Evolutionary conservation across 129 eudicot genomes (phyloP).

Genomic region (Saposhnikovia divaricata): DNA sequence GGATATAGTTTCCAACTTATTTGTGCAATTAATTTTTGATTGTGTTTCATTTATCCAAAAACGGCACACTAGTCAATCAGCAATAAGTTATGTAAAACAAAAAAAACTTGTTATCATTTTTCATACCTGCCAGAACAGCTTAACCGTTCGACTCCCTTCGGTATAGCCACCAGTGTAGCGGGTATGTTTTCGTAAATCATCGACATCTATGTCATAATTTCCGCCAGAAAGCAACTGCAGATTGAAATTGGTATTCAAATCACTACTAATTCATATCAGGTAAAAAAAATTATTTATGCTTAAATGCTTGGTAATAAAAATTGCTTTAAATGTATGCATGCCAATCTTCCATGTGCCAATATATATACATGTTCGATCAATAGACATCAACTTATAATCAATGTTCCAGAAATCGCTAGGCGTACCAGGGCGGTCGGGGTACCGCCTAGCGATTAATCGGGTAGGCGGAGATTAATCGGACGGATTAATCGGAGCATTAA

Average conservation of each 20-base stretch:
- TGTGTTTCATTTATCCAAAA: neutral
- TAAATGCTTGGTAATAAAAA: neutral
- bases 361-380: too few relatives aligned
- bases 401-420: too few relatives aligned
- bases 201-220: constrained; percentile 81
- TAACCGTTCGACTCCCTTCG: constrained; percentile 91
- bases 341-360: too few relatives aligned
- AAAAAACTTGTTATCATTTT: neutral
- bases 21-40: neutral
- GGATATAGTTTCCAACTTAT: neutral
- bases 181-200: constrained; percentile 72
- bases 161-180: constrained; percentile 89
- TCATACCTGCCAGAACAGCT: constrained; percentile 95
- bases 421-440: too few relatives aligned
- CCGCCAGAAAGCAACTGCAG: constrained; percentile 92
- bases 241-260: constrained; percentile 13
- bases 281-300: neutral
- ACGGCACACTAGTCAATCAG: neutral
- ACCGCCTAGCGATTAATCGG: too few relatives aligned
- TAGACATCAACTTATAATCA: too few relatives aligned
- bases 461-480: too few relatives aligned
- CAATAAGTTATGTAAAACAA: neutral
- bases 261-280: neutral
- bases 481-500: too few relatives aligned
- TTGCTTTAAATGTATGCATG: too few relatives aligned